phyloP scores from a whole-genome alignment of 2,329 filamentous ascomycete genomes.

The Pyricularia grisea region DNA sequence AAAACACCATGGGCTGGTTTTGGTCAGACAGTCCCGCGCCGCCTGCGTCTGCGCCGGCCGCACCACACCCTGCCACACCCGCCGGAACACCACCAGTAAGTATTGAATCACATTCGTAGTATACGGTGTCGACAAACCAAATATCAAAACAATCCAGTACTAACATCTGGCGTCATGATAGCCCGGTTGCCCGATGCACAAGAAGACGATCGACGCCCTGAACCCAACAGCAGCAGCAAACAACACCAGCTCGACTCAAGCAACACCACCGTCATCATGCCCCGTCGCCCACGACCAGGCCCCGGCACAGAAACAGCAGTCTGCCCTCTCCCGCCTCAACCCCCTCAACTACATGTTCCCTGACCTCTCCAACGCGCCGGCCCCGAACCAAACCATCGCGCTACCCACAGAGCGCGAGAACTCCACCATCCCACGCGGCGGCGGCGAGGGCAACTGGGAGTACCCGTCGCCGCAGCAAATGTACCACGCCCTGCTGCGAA shows the following conservation, averaged over 20 bases:
- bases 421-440: conserved; percentile 85
- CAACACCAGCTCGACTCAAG: conserved; percentile 18
- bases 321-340: conserved; percentile 43
- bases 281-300: conserved; percentile 32
- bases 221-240: conserved; percentile 5
- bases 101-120: not conserved
- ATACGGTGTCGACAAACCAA: not conserved
- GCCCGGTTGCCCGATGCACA: conserved; percentile 50
- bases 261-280: conserved; percentile 27
- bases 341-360: conserved; percentile 93
- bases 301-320: conserved; percentile 11
- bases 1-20: conserved; percentile 48
- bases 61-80: conserved; percentile 13
- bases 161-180: conserved; percentile 14
- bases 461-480: conserved; percentile 98
- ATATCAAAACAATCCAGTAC: not conserved
- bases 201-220: conserved; percentile 39
- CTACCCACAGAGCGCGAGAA: conserved; percentile 75
- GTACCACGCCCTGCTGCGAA: conserved; percentile 96
- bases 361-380: conserved; percentile 70
- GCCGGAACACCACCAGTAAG: conserved; percentile 30
- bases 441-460: conserved; percentile 78
- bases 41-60: conserved; percentile 11
- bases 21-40: conserved; percentile 42
- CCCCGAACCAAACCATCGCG: conserved; percentile 60